Percentiles rank a stretch among this genome's conserved stretches.
These are phyloP conservation scores for Carex scoparia DNA, from an alignment of 176 grass and related monocot genomes.

Conservation along the genomic window DNA sequence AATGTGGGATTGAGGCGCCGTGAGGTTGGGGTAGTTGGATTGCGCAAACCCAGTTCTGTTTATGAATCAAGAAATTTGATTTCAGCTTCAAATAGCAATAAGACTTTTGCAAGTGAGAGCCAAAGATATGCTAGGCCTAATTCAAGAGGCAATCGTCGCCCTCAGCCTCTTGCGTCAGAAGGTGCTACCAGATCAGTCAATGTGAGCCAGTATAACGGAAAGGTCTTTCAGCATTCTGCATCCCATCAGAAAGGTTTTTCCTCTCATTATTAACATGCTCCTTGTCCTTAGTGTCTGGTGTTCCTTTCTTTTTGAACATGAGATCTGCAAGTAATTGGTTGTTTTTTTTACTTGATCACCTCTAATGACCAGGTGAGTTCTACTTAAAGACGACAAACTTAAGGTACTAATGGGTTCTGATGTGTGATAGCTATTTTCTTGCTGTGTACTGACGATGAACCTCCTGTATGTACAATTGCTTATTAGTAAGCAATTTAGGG, in stretches of 20 bases:
- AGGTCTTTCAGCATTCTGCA: slow-evolving; percentile 23
- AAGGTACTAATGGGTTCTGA: neutral
- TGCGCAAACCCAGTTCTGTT: slow-evolving; percentile 3
- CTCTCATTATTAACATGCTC: neutral
- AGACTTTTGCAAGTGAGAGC: slow-evolving; percentile 12
- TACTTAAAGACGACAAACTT: neutral
- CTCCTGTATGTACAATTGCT: neutral
- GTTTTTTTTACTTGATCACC: neutral
- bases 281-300: neutral
- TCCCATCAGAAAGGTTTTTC: slow-evolving; percentile 30
- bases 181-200: slow-evolving; percentile 17
- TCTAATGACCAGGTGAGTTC: neutral
- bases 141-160: slow-evolving; percentile 13
- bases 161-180: slow-evolving; percentile 15
- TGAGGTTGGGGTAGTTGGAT: slow-evolving; percentile 69
- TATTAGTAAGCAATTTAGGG: neutral
- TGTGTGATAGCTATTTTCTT: neutral
- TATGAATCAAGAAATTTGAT: slow-evolving; percentile 14
- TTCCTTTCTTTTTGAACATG: neutral
- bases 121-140: slow-evolving; percentile 19
- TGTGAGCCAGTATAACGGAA: slow-evolving; percentile 28
- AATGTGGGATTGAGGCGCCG: slow-evolving; percentile 63
- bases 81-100: slow-evolving; percentile 19
- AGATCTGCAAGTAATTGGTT: neutral
- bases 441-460: neutral